Evolutionary conservation across 768 basidiomycete species (phyloP).

Genomic region (Melanogaster broomeanus): DNA sequence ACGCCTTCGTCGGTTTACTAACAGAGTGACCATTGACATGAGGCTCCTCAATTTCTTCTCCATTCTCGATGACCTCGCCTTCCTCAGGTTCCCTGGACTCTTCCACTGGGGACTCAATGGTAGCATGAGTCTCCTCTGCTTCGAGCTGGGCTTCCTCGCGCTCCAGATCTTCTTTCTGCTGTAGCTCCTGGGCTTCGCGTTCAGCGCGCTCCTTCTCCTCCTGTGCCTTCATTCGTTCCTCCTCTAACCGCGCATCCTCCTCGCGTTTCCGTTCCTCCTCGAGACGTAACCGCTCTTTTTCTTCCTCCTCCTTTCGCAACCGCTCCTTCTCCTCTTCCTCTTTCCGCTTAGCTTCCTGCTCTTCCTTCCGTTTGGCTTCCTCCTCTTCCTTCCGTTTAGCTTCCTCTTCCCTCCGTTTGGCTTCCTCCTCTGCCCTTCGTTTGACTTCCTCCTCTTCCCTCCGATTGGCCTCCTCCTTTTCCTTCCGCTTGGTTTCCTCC

Average conservation of each 20-base stretch:
- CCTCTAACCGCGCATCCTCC: conserved; percentile 27
- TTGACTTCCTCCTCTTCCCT: conserved; percentile 38
- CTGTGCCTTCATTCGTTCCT: conserved; percentile 32
- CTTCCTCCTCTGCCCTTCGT: conserved; percentile 45
- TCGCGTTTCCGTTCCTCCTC: conserved; percentile 37
- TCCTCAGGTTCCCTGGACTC: conserved; percentile 49
- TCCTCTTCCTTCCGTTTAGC: conserved; percentile 40
- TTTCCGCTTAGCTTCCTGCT: conserved; percentile 42
- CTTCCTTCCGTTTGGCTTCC: conserved; percentile 43
- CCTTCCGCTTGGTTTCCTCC: conserved; percentile 25
- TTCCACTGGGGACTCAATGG: conserved; percentile 40
- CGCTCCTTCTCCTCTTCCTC: conserved; percentile 45
- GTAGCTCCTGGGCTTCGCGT: conserved; percentile 34
- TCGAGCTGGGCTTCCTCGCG: conserved; percentile 31
- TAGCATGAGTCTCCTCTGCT: conserved; percentile 37
- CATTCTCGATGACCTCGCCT: conserved; percentile 34
- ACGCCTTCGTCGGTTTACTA: conserved; percentile 38
- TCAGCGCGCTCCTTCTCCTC: conserved; percentile 43
- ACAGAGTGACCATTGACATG: conserved; percentile 38
- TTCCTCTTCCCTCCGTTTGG: conserved; percentile 42
- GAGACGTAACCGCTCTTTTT: conserved; percentile 35
- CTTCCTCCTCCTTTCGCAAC: conserved; percentile 38
- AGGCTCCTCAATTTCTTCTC: conserved; percentile 32
- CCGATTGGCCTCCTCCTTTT: no score
- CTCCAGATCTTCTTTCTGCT: conserved; percentile 20